phyloP scores from a whole-genome alignment of 495 filamentous ascomycete genomes.

The Peziza echinospora region DNA sequence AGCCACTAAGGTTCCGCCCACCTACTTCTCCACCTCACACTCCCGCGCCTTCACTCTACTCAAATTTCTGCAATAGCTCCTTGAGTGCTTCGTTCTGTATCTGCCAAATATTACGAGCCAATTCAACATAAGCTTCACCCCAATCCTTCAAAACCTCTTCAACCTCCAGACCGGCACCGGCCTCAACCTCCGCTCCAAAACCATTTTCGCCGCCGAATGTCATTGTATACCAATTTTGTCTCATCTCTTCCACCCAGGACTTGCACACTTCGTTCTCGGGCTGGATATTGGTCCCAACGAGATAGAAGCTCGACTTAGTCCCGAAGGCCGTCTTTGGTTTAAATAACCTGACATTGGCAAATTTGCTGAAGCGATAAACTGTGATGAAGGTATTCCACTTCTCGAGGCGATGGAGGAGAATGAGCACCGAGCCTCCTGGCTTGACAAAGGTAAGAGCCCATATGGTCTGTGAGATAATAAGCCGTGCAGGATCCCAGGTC shows the following conservation, averaged over 20 bases:
- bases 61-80: no score
- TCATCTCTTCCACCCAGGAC: slow-evolving; percentile 24
- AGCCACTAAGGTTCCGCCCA: no score
- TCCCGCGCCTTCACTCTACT: no score
- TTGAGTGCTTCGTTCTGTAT: slow-evolving; percentile 6
- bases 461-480: slow-evolving; percentile 26
- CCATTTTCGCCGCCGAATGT: slow-evolving; percentile 26
- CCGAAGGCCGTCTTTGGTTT: slow-evolving; percentile 27
- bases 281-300: slow-evolving; percentile 30
- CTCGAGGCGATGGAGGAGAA: slow-evolving; percentile 31
- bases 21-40: no score
- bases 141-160: slow-evolving; percentile 24
- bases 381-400: slow-evolving; percentile 22
- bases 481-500: slow-evolving; percentile 22
- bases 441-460: slow-evolving; percentile 27
- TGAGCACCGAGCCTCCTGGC: slow-evolving; percentile 27
- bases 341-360: slow-evolving; percentile 26
- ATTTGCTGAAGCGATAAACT: slow-evolving; percentile 24
- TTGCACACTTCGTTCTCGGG: slow-evolving; percentile 16
- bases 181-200: slow-evolving; percentile 5
- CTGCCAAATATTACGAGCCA: slow-evolving; percentile 14
- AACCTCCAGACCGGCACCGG: slow-evolving; percentile 11
- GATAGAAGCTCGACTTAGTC: slow-evolving; percentile 32
- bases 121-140: slow-evolving; percentile 20
- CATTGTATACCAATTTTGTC: slow-evolving; percentile 24